phyloP scores from a whole-genome alignment of 1,284 basidiomycete species.

The Rhodotorula mucilaginosa region DNA sequence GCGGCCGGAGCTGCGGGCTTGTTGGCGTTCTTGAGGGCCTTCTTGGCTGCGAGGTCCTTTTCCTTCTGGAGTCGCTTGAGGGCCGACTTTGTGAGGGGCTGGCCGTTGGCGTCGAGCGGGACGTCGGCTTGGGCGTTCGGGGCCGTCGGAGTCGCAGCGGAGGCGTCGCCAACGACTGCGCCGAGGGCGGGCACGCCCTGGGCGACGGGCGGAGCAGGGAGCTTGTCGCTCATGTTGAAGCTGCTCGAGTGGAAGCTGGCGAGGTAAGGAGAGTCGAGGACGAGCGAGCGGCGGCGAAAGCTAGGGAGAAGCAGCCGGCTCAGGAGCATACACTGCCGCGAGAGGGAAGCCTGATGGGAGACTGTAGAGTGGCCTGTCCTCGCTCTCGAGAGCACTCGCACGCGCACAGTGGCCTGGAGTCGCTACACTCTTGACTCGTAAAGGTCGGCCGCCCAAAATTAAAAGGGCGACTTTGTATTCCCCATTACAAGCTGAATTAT shows the following conservation, averaged over 20 bases:
- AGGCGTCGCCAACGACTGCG: neutral
- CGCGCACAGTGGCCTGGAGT: neutral
- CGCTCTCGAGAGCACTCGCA: too few species aligned
- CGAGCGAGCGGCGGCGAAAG: neutral
- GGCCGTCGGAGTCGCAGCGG: conserved; percentile 2
- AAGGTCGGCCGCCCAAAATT: neutral
- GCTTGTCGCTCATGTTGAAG: conserved; percentile 2
- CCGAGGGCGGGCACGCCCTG: neutral
- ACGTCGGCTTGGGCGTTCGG: conserved; percentile 9
- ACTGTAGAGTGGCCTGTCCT: too few species aligned
- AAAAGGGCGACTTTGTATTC: neutral
- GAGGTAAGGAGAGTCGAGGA: neutral
- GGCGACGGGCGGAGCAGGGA: neutral
- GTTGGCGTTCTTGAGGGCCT: conserved; percentile 35
- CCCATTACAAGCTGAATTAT: neutral
- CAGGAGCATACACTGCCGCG: neutral
- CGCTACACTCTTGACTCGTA: neutral
- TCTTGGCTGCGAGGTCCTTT: conserved; percentile 38
- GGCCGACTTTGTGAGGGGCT: conserved; percentile 37
- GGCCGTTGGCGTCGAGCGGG: conserved; percentile 12
- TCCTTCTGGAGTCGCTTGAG: conserved; percentile 40
- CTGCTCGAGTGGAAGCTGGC: neutral
- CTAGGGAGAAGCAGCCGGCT: neutral
- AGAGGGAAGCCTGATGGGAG: too few species aligned
- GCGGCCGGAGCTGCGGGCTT: neutral